Base-by-base conservation (phyloP, 2,329 filamentous ascomycete species). In the Verticillium albo-atrum region DNA sequence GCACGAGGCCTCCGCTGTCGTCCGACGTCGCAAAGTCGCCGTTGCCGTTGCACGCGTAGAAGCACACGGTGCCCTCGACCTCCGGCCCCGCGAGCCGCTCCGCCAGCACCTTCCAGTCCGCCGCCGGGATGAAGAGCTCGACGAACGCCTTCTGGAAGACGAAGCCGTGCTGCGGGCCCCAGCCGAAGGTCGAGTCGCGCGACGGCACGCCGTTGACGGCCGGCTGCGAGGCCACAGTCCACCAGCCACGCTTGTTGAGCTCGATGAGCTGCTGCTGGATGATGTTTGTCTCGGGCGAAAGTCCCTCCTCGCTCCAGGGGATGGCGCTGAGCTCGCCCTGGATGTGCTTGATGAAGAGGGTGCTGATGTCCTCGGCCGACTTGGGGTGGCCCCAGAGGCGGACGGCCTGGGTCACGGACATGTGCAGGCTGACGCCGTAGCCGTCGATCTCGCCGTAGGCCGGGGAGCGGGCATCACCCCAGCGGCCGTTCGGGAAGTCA, bases 141-240 rank as follows among this genome's bases (percentile, higher is more conserved):
- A 99, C 92, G 74, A 99, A 99, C 0, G 94, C 90, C 76, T 98
- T 99, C 71, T 99, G 95, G 79, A 97, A 99, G 54, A 98, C 92
- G 72, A 96, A 98, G 20, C 95, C 95, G 68, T 93, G 88, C 55
- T 84, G 85, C 0, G 95, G 95, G 1, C 95, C 95, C 95, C 95
- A 99, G 63, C 95, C 95, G 68, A 96, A 97, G 23, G 91, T 85
- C 3, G 83, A 76, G 71, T 99, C 86, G 54, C 83, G 85, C 28
- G 90, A 96, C 35, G 83, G 84, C 23, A 93, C 77, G 50, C 93
- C 92, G 71, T 97, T 96, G 60, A 97, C 92, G 17, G 94, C 91
- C 4, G 95, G 95, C 71, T 99, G 95, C 4, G 91, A 96, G 4
- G 95, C 95, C 4, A 99, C 89, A 3, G 93, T 97, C 93, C 93